phyloP scores from a whole-genome alignment of 2,329 filamentous ascomycete species.

The Amylocarpus encephaloides region DNA sequence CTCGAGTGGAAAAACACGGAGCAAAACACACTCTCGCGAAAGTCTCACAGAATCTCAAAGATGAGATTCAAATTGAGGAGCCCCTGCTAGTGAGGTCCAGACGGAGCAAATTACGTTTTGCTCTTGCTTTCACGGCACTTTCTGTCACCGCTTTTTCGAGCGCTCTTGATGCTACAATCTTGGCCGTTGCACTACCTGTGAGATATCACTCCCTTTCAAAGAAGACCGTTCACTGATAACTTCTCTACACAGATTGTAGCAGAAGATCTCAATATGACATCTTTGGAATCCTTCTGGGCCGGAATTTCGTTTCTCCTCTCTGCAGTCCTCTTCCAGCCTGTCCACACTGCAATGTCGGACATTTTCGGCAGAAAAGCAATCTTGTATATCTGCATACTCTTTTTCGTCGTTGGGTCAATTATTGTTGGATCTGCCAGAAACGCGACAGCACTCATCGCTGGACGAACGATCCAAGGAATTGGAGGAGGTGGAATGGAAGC shows the following conservation, averaged over 20 bases:
- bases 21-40: too few species aligned
- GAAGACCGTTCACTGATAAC: too few species aligned
- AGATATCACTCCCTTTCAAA: neutral
- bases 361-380: conserved; percentile 33
- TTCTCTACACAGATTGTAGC: too few species aligned
- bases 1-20: too few species aligned
- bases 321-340: conserved; percentile 39
- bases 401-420: conserved; percentile 33
- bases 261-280: neutral
- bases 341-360: conserved; percentile 30
- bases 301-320: conserved; percentile 64
- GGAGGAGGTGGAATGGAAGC: conserved; percentile 41
- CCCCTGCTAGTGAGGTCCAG: too few species aligned
- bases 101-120: neutral
- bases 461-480: conserved; percentile 37
- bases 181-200: conserved; percentile 1
- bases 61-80: too few species aligned
- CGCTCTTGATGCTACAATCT: conserved; percentile 3
- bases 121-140: neutral
- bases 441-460: conserved; percentile 27
- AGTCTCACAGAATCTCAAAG: too few species aligned
- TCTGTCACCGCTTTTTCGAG: neutral
- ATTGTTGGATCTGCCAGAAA: conserved; percentile 28
- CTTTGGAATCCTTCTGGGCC: conserved; percentile 60
- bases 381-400: conserved; percentile 2